A percentile compares a stretch with the other conserved stretches of the same genome.
phyloP scores from a whole-genome alignment of 2,329 filamentous ascomycete genomes.

The Harringtonia aguacate region DNA sequence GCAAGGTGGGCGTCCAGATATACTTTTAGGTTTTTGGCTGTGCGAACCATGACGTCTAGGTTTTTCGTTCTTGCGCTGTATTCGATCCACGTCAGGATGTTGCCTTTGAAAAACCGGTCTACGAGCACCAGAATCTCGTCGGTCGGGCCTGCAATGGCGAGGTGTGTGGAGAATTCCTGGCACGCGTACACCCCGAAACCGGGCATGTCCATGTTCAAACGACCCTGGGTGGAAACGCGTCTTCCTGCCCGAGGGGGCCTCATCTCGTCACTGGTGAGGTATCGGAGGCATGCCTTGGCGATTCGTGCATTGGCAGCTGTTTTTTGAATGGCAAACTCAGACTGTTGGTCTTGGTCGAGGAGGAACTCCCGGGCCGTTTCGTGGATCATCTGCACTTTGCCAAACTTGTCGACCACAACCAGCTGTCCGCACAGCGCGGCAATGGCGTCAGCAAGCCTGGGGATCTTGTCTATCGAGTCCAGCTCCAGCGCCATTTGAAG shows the following conservation, averaged over 20 bases:
- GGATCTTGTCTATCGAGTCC: slow-evolving; percentile 20
- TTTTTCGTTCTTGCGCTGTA: slow-evolving; percentile 11
- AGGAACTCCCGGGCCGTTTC: slow-evolving; percentile 24
- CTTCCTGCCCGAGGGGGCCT: slow-evolving; percentile 18
- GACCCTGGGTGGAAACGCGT: slow-evolving; percentile 2
- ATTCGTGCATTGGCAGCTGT: slow-evolving; percentile 19
- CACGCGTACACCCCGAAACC: slow-evolving; percentile 19
- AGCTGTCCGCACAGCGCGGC: slow-evolving; percentile 23
- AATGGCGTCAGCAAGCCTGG: slow-evolving; percentile 13
- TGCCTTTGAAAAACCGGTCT: slow-evolving; percentile 19
- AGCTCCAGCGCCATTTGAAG: slow-evolving; percentile 22
- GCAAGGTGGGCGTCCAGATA: slow-evolving; percentile 12
- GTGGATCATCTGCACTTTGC: slow-evolving; percentile 24
- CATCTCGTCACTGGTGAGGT: slow-evolving; percentile 23
- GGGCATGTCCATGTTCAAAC: slow-evolving; percentile 4
- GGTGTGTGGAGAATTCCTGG: slow-evolving; percentile 22
- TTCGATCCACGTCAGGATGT: slow-evolving; percentile 27
- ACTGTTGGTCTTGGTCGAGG: slow-evolving; percentile 11
- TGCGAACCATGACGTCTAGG: slow-evolving; percentile 7
- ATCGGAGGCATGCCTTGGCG: slow-evolving; percentile 22
- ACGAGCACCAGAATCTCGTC: slow-evolving; percentile 14
- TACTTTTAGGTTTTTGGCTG: slow-evolving; percentile 8
- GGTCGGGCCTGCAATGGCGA: slow-evolving; percentile 15
- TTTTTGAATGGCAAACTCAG: slow-evolving; percentile 20
- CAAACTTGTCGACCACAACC: slow-evolving; percentile 22